Evolutionary conservation across 306 rosid genomes (phyloP), one percentile per base, ranked within the genome.

Genomic region (Potentilla sterilis): DNA sequence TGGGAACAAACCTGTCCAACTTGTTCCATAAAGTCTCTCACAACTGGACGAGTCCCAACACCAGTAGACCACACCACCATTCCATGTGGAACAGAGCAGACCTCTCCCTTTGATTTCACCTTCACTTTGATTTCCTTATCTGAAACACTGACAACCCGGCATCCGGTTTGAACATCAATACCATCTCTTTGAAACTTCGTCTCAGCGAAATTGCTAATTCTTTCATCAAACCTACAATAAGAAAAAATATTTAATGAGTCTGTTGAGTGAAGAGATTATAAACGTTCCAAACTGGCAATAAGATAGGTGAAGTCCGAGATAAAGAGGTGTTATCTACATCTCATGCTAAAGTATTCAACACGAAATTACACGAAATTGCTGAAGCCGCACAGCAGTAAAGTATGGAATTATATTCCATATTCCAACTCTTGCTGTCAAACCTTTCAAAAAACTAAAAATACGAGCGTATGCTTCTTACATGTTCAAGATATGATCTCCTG

Each of bases 401-500:
- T 28, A 16, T 3, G 28, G 28, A 48, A 11, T 4, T 43, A 43
- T 13, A 15, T 8, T 70, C 54, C 69, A 64, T 16, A 18, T 44
- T 43, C 28, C 22, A 70, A 34, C 6, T 28, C 3, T 41, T 24
- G 19, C 63, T 40, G 41, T 73, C 40, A 7, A 73, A 73, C 41
- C 1, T 32, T 40, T 22, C 55, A 57, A 57, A 21, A 44, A 21
- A 49, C 37, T 9, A 34, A n/a, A 71, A 14, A 34, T 69, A 55
- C 57, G 65, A 81, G 37, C 19, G 51, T 1, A 24, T 41, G 40
- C 21, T 72, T 42, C 93, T 84, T 90, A 95, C 98, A 68, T 88
- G 83, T 90, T 95, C 90, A 95, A 86, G 77, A 95, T 92, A 84
- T 95, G 98, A 92, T 95, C 98, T 79, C 98, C 98, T 5, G 98